These are phyloP conservation scores for Fusarium secorum DNA, from an alignment of 2,329 filamentous ascomycete species.

Conservation along the genomic window DNA sequence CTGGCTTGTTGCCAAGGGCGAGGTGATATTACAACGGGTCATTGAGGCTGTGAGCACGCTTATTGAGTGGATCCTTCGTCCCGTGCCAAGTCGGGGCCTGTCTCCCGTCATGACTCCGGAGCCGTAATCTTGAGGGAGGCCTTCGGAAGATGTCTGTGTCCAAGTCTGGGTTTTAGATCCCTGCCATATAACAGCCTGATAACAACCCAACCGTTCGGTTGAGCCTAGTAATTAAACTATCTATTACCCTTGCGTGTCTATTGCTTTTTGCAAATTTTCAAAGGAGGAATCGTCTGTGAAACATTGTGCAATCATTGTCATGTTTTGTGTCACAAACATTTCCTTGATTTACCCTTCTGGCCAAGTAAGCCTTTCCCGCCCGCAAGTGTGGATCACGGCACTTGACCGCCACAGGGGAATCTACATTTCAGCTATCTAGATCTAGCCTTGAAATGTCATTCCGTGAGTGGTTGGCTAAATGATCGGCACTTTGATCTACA, in stretches of 20 bases:
- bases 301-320: neutral
- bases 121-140: neutral
- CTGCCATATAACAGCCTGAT: slow-evolving; percentile 12
- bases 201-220: slow-evolving; percentile 40
- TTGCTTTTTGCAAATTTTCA: slow-evolving; percentile 1
- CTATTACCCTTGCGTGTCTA: neutral
- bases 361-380: slow-evolving; percentile 31
- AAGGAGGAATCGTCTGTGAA: slow-evolving; percentile 1
- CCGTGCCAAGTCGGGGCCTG: slow-evolving; percentile 32
- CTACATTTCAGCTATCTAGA: slow-evolving; percentile 17
- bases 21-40: slow-evolving; percentile 23
- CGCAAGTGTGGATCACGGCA: slow-evolving; percentile 33
- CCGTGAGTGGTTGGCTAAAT: slow-evolving; percentile 8
- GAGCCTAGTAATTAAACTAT: slow-evolving; percentile 39
- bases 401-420: slow-evolving; percentile 25
- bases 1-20: neutral
- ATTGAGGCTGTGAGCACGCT: slow-evolving; percentile 23
- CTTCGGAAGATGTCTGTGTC: neutral
- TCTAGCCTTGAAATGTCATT: slow-evolving; percentile 32
- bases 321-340: slow-evolving; percentile 1
- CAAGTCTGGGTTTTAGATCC: neutral
- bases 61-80: slow-evolving; percentile 1
- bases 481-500: slow-evolving; percentile 18
- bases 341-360: slow-evolving; percentile 1
- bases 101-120: neutral